Evolutionary conservation across 2,329 filamentous ascomycete species (phyloP), one percentile per base, ranked within the genome.

Genomic region (Colletotrichum melonis): DNA sequence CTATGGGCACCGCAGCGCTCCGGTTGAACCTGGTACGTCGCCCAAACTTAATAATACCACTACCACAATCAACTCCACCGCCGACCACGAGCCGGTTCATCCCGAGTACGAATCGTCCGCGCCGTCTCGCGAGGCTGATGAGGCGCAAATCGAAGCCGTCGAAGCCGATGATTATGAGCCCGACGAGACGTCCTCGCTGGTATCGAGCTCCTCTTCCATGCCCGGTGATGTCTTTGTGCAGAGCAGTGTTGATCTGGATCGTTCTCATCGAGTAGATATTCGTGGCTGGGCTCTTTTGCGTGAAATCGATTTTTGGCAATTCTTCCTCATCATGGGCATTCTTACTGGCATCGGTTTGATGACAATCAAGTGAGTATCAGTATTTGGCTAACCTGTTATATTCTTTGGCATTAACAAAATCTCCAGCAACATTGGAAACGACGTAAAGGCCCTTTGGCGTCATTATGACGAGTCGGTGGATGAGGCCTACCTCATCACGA

Each of bases 321-420:
- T 97, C 32, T 98, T 97, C 82, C 83, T 89, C 70, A 91, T 98
- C 76, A 94, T 99, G 89, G 95, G 92, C 52, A 89, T 98, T n/a
- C 86, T 98, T 75, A 95, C 95, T 5, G 97, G 97, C 65, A 93
- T 98, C 78, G 97, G 97, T 12, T 86, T 99, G 76, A 99, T 99
- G 97, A 98, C 96, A 0, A 99, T 99, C 84, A 99, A 99, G 95
- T 97, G 88, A 83, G 93, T 86, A 4, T 38, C 24, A 22, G 11
- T n/a, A 5, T 8, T 5, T 26, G 22, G 46, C 42, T 22, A 35
- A 56, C 24, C 5, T 55, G 7, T 52, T 1, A 12, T 58, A 35
- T 16, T 49, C 22, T 14, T n/a, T 16, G 30, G 12, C 72, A 67
- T 22, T 84, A 85, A 79, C 85, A 74, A 12, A 12, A 22, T 16